Percentiles rank a stretch among this genome's conserved stretches.
Conservation (phyloP, 2,329 filamentous ascomycete species). For the Dactylellina sp. region DNA sequence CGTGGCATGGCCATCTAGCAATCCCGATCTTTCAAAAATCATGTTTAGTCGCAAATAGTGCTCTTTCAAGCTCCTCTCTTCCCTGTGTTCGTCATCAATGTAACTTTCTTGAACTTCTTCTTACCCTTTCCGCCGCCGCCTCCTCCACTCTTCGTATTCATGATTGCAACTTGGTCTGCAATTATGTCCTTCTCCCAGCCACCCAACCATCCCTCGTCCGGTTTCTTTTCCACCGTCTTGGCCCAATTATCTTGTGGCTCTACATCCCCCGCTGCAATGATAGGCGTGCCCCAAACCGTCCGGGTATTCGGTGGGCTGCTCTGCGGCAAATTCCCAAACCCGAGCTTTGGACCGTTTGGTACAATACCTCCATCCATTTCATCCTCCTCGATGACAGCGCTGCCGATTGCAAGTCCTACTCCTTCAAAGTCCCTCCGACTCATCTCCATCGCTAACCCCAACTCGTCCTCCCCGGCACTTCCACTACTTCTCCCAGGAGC, state of each 20-base stretch:
- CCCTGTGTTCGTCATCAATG: slow-evolving; percentile 74
- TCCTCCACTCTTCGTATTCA: slow-evolving; percentile 49
- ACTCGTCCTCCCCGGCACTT: slow-evolving; percentile 22
- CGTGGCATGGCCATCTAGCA: neutral
- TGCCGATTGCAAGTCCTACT: slow-evolving; percentile 67
- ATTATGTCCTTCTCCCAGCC: slow-evolving; percentile 83
- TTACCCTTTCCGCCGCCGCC: slow-evolving; percentile 68
- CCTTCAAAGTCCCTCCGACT: slow-evolving; percentile 65
- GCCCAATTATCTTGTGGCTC: slow-evolving; percentile 61
- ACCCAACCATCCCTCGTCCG: slow-evolving; percentile 80
- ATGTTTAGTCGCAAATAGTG: neutral
- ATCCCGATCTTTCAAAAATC: neutral
- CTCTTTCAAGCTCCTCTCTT: slow-evolving; percentile 63
- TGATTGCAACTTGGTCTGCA: slow-evolving; percentile 68
- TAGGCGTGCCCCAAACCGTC: slow-evolving; percentile 93
- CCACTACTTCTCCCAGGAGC: slow-evolving; percentile 60
- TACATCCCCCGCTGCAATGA: slow-evolving; percentile 71
- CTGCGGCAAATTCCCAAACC: slow-evolving; percentile 78
- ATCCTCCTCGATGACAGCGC: slow-evolving; percentile 63
- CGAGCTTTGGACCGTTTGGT: slow-evolving; percentile 64
- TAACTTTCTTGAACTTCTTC: slow-evolving; percentile 80
- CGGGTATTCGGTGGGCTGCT: slow-evolving; percentile 80
- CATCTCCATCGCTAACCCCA: slow-evolving; percentile 60
- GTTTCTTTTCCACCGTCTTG: slow-evolving; percentile 57
- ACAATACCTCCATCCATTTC: slow-evolving; percentile 9